Conservation (phyloP, 306 rosid genomes). For the Quercus parvula region DNA sequence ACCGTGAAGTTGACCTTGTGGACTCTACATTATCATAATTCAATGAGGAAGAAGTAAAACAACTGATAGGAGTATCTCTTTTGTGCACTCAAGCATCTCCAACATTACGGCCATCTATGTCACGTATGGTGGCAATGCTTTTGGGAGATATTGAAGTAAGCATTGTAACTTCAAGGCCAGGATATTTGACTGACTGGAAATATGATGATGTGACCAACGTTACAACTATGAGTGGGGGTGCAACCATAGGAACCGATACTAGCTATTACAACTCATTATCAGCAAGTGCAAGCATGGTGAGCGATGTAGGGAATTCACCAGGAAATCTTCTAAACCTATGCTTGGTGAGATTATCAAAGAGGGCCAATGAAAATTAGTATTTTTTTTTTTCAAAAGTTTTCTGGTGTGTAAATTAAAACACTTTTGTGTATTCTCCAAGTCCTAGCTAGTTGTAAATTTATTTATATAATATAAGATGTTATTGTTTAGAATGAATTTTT, state of each 20-base stretch:
- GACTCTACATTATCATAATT: constrained; percentile 41
- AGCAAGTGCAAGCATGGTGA: too few relatives aligned
- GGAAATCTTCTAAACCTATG: neutral
- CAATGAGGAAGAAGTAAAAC: constrained; percentile 44
- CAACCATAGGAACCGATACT: too few relatives aligned
- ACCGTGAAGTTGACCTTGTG: constrained; percentile 33
- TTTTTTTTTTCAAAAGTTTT: neutral
- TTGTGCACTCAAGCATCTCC: constrained; percentile 72
- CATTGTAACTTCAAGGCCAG: constrained; percentile 47
- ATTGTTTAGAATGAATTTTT: too few relatives aligned
- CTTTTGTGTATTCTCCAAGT: neutral
- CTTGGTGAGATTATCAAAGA: neutral
- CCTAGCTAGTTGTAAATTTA: too few relatives aligned
- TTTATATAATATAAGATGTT: too few relatives aligned
- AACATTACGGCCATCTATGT: constrained; percentile 25
- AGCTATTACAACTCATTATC: too few relatives aligned
- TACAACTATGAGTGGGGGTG: too few relatives aligned
- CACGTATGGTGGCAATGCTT: constrained; percentile 27
- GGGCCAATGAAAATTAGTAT: neutral
- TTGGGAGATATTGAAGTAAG: constrained; percentile 57
- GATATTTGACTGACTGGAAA: constrained; percentile 64
- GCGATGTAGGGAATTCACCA: constrained; percentile 9
- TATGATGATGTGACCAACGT: constrained; percentile 35
- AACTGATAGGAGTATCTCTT: constrained; percentile 50
- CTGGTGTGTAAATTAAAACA: neutral